phyloP scores from a whole-genome alignment of 768 basidiomycete species.

The Xerocomus spinulosus region DNA sequence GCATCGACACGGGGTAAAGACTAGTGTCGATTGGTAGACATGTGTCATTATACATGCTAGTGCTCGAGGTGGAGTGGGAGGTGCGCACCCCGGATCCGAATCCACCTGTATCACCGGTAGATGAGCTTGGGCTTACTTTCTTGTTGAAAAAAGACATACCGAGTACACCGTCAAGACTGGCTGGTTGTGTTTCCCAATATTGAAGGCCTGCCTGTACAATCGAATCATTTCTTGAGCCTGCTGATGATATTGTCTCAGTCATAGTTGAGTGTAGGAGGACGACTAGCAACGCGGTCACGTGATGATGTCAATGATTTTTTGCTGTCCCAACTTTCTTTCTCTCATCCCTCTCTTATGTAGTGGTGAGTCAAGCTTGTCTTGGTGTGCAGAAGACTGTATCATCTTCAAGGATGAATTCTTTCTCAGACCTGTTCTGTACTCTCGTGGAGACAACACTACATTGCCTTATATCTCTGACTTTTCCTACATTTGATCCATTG shows the following conservation, averaged over 20 bases:
- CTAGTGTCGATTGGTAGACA: constrained; percentile 31
- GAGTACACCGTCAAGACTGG: constrained; percentile 83
- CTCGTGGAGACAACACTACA: constrained; percentile 24
- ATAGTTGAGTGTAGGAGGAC: neutral
- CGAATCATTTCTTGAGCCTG: constrained; percentile 37
- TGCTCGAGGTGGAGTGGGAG: neutral
- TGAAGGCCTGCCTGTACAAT: constrained; percentile 71
- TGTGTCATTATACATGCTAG: neutral
- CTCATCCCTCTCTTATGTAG: neutral
- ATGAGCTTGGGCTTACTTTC: neutral
- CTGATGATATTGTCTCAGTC: constrained; percentile 3
- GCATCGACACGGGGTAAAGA: constrained; percentile 88
- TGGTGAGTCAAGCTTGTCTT: constrained; percentile 10
- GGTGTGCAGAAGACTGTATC: neutral
- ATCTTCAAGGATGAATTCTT: constrained; percentile 17
- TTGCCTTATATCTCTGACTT: constrained; percentile 23
- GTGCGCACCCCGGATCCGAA: constrained; percentile 50
- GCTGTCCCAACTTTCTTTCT: neutral
- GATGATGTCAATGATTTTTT: neutral
- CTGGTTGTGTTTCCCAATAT: constrained; percentile 83
- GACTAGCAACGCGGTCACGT: constrained; percentile 8
- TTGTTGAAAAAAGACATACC: constrained; percentile 38
- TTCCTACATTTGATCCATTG: neutral
- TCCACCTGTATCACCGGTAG: constrained; percentile 35
- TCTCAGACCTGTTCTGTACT: constrained; percentile 31